Percentiles rank a stretch among this genome's conserved stretches.
Conservation (phyloP, 2,329 filamentous ascomycete genomes). For the Aspergillus persii region DNA sequence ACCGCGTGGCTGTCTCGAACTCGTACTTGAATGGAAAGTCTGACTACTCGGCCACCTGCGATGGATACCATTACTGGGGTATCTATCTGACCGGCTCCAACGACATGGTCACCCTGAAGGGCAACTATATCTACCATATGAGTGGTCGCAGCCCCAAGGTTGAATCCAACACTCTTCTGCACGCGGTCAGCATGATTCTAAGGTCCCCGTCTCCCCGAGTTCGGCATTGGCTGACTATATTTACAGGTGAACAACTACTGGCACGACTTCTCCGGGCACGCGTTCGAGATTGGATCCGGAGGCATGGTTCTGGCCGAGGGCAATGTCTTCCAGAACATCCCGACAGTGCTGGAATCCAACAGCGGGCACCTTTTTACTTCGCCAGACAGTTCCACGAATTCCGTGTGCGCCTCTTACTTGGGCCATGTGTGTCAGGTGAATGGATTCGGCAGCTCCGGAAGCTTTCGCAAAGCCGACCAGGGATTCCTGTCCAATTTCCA, state of each 20-base stretch:
- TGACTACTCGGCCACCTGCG: slow-evolving; percentile 56
- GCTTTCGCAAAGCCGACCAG: slow-evolving; percentile 42
- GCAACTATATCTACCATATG: slow-evolving; percentile 61
- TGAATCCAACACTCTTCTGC: slow-evolving; percentile 55
- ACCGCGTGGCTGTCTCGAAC: slow-evolving; percentile 60
- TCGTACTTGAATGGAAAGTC: slow-evolving; percentile 56
- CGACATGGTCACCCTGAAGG: slow-evolving; percentile 59
- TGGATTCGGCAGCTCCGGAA: slow-evolving; percentile 40
- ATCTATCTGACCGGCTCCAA: slow-evolving; percentile 56
- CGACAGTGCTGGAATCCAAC: slow-evolving; percentile 35
- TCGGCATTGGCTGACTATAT: background rate
- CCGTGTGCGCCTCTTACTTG: slow-evolving; percentile 46
- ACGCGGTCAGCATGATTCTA: slow-evolving; percentile 41
- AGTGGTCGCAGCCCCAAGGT: slow-evolving; percentile 60
- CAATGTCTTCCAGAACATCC: slow-evolving; percentile 58
- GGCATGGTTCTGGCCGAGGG: slow-evolving; percentile 55
- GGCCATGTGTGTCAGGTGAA: slow-evolving; percentile 55
- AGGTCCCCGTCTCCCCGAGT: background rate
- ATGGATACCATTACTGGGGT: slow-evolving; percentile 61
- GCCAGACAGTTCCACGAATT: slow-evolving; percentile 36
- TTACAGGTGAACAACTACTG: slow-evolving; percentile 57
- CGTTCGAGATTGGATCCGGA: slow-evolving; percentile 53
- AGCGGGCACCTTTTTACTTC: slow-evolving; percentile 41
- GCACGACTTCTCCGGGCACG: slow-evolving; percentile 54
- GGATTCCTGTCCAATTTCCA: slow-evolving; percentile 52